Evolutionary conservation across 441 rosid genomes (phyloP), one percentile per base, ranked within the genome.

Genomic region (Mallotus japonicus): DNA sequence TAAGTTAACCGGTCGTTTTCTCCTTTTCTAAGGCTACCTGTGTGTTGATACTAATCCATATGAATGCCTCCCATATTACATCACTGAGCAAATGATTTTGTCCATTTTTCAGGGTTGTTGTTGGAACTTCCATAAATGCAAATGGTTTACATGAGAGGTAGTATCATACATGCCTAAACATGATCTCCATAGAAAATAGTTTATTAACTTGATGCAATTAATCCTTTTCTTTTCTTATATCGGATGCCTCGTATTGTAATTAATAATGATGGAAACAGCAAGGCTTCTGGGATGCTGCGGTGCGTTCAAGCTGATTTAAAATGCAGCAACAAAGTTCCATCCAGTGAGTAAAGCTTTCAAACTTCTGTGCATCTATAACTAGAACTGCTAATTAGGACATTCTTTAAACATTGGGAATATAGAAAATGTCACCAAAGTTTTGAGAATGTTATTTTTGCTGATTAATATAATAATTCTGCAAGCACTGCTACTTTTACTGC

Each of bases 61-160:
- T 47, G 56, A 40, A 5, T 37, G 24, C 6, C 7, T 42, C 62
- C 15, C 12, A 50, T 49, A 69, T 64, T 62, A 49, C 40, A 15
- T 40, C 5, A 20, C 9, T 5, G 15, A 71, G 50, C 62, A 62
- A 67, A 58, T 67, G 76, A 49, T 54, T 59, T 54, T 74, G 40
- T 14, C 4, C 56, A 15, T 50, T 65, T 13, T 79, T 55, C 86
- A 88, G 89, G 74, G 83, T 81, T 81, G 72, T 72, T 42, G 76
- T 84, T 14, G 87, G 89, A 60, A 88, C 88, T 40, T 82, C 85
- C 63, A 69, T 84, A 54, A 76, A 80, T 55, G 72, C 83, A 42
- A 74, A 82, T 71, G 72, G 34, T 24, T 53, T 83, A 56, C 78
- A 46, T 20, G 79, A 79, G 64, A 64, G 79, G 89, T 84, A 74